Base-by-base conservation (phyloP, 2,329 filamentous ascomycete genomes). In the Plectosphaerella sp. region DNA sequence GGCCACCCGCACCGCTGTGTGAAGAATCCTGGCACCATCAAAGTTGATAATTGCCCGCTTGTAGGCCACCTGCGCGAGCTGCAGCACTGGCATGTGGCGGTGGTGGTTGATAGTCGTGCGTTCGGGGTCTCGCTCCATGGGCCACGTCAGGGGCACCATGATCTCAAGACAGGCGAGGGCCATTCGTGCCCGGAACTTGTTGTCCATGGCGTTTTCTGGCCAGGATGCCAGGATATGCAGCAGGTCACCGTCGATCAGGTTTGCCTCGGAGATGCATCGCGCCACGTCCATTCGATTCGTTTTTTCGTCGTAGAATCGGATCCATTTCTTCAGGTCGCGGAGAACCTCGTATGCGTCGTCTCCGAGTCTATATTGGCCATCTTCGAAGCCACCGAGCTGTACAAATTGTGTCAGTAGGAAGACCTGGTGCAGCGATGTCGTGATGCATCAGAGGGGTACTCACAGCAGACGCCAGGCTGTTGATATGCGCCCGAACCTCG, bases 231-330 rank as follows among this genome's bases (percentile, higher is more conserved):
- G 77, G 58, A 99, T 97, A 51, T 93, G 91, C 52, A 97, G 76
- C 52, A 99, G 72, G 69, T 99, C 94, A 48, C 90, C 89, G 64
- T 87, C 87, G 52, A 97, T 83, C n/a, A 99, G 71, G 64, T 97
- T 97, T 45, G 91, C 88, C 69, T 97, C 91, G 64, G 91, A 87
- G 59, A 97, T 78, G 67, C 91, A 97, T 71, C 94, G 82, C 55
- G 93, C 92, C 54, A 99, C 94, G 66, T 99, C 94, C 78, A 96
- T 88, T 59, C 93, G 87, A 66, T 96, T 95, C 58, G 87, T 84
- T 67, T 95, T 95, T 66, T 96, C 89, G 68, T 97, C 92, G 76
- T 94, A 94, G 57, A 96, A 84, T 61, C 91, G 91, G 59, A 99
- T 80, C 94, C 94, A 99, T 82, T 88, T 87, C 66, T 94, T 93